phyloP scores from a whole-genome alignment of 768 basidiomycete genomes.

The Hydnomerulius pinastri region DNA sequence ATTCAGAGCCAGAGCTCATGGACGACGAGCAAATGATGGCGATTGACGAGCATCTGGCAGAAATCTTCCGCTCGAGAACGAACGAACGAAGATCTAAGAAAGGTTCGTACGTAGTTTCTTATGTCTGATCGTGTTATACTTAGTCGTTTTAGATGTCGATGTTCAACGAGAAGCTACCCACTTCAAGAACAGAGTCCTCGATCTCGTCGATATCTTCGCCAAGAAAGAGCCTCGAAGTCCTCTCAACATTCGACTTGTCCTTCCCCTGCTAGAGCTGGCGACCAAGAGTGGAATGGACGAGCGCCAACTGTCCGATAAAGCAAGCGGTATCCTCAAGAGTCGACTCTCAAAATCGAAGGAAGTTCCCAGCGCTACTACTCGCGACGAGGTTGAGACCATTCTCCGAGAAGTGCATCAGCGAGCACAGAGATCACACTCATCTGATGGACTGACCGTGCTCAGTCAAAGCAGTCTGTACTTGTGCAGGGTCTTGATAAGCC shows the following conservation, averaged over 20 bases:
- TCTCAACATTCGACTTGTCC: conserved; percentile 62
- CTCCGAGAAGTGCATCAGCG: conserved; percentile 67
- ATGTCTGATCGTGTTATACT: background rate
- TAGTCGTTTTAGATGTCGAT: conserved; percentile 48
- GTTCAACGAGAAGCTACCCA: conserved; percentile 88
- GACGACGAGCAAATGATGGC: conserved; percentile 99
- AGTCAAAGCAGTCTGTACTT: conserved; percentile 74
- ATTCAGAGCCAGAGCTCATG: conserved; percentile 67
- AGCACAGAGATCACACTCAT: conserved; percentile 65
- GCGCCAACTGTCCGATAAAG: conserved; percentile 87
- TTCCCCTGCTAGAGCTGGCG: conserved; percentile 78
- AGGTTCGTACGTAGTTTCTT: conserved; percentile 45
- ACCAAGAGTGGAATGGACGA: conserved; percentile 72
- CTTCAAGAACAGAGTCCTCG: conserved; percentile 95
- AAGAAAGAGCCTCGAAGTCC: conserved; percentile 78
- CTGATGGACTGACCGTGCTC: conserved; percentile 64
- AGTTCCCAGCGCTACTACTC: conserved; percentile 39
- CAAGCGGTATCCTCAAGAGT: conserved; percentile 72
- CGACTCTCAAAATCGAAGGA: conserved; percentile 79
- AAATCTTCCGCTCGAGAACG: conserved; percentile 74
- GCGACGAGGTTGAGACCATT: conserved; percentile 42
- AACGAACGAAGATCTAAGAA: conserved; percentile 63
- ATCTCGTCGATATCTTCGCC: conserved; percentile 86
- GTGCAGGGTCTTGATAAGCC: conserved; percentile 48
- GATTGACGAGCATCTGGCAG: conserved; percentile 88